Conservation (phyloP, 2,329 filamentous ascomycete species). For the Fusarium sp. region DNA sequence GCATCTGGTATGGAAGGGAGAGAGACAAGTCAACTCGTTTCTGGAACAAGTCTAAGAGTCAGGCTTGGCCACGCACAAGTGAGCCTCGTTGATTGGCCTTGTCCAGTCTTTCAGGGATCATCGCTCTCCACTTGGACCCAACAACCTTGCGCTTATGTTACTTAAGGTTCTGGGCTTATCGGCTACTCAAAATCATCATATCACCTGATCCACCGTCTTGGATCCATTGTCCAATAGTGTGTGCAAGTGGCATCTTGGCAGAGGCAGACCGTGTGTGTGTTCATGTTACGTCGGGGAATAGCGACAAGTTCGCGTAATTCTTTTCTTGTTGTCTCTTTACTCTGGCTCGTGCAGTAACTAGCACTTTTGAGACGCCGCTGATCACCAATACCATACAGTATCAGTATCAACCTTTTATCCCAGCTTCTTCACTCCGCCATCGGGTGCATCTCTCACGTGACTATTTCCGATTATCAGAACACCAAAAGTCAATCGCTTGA, state of each 20-base stretch:
- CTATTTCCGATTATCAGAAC: neutral
- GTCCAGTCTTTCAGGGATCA: neutral
- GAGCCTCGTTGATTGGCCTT: constrained; percentile 14
- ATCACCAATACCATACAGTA: neutral
- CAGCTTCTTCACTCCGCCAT: neutral
- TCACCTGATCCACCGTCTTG: constrained; percentile 8
- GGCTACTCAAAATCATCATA: constrained; percentile 17
- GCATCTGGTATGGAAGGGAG: neutral
- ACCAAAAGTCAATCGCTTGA: neutral
- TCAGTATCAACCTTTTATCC: neutral
- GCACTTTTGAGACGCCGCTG: neutral
- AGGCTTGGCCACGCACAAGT: constrained; percentile 21
- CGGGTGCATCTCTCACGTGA: neutral
- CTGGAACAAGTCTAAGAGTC: constrained; percentile 33
- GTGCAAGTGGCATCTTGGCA: constrained; percentile 12
- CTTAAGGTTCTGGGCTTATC: constrained; percentile 45
- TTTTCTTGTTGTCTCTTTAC: neutral
- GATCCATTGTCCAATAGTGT: constrained; percentile 26
- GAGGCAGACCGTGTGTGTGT: constrained; percentile 2
- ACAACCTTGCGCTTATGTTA: constrained; percentile 38
- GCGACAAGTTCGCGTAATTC: constrained; percentile 4
- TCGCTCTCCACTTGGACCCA: constrained; percentile 11
- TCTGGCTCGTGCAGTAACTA: neutral
- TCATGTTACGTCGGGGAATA: constrained; percentile 11
- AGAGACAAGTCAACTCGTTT: constrained; percentile 10